These are phyloP conservation scores for Penicillium paradoxum DNA, from an alignment of 495 filamentous ascomycete species.

Conservation along the genomic window DNA sequence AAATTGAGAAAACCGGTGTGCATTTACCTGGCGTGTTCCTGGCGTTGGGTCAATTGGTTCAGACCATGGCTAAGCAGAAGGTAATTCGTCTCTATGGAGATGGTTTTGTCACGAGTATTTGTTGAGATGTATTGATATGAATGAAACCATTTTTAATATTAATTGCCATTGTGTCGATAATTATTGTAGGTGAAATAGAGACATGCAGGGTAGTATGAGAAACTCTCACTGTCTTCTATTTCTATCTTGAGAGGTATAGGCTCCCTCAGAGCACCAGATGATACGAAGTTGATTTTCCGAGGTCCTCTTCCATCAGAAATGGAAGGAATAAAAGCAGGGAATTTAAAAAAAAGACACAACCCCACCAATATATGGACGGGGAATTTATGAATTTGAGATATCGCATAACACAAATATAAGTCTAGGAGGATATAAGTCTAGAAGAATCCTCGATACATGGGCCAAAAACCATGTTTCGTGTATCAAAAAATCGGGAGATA, in stretches of 20 bases:
- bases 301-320: constrained; percentile 7
- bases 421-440: constrained; percentile 21
- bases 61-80: neutral
- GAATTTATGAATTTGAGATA: constrained; percentile 13
- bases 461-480: constrained; percentile 2
- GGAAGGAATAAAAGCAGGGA: constrained; percentile 13
- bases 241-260: constrained; percentile 24
- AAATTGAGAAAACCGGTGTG: neutral
- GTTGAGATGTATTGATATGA: constrained; percentile 2
- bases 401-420: constrained; percentile 9
- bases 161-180: neutral
- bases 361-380: constrained; percentile 14
- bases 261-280: constrained; percentile 12
- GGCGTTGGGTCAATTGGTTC: neutral
- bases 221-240: constrained; percentile 10
- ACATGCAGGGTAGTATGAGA: no score
- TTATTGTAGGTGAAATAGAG: no score
- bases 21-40: neutral
- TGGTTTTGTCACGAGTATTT: neutral
- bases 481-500: constrained; percentile 13
- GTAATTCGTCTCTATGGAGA: neutral
- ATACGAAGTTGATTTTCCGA: constrained; percentile 5
- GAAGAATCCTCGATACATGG: constrained; percentile 4
- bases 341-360: constrained; percentile 20
- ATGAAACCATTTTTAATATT: neutral